A percentile compares a stretch with the other conserved stretches of the same genome.
phyloP scores from a whole-genome alignment of 176 grass and related monocot genomes.

The Carex scoparia region DNA sequence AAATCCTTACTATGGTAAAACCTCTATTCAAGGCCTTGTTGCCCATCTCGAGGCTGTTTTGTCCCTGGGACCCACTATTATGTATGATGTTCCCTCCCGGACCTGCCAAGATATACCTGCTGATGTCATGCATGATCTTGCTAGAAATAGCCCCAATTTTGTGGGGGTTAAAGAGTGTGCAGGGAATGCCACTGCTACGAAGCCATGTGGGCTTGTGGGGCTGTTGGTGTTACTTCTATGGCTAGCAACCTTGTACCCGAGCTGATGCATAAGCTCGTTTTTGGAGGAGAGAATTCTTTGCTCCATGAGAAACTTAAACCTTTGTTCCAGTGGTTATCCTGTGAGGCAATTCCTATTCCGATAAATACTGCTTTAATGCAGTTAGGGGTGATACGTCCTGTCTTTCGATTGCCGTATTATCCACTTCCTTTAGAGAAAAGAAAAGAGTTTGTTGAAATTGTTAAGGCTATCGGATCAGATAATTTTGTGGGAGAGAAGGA shows the following conservation, averaged over 20 bases:
- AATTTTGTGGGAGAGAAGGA: constrained; percentile 70
- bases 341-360: constrained; percentile 64
- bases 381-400: constrained; percentile 53
- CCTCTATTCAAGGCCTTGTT: constrained; percentile 58
- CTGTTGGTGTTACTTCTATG: constrained; percentile 71
- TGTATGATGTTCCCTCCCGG: constrained; percentile 74
- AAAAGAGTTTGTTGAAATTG: constrained; percentile 58
- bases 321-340: constrained; percentile 75
- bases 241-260: constrained; percentile 76
- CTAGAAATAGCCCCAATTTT: constrained; percentile 45
- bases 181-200: constrained; percentile 72
- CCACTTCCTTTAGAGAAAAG: constrained; percentile 66
- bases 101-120: constrained; percentile 78
- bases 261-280: constrained; percentile 60
- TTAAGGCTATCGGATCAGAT: constrained; percentile 54
- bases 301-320: constrained; percentile 56
- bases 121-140: constrained; percentile 45
- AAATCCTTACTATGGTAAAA: constrained; percentile 96
- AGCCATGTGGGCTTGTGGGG: constrained; percentile 65
- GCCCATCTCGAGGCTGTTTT: constrained; percentile 75
- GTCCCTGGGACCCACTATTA: constrained; percentile 75
- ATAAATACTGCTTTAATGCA: constrained; percentile 83
- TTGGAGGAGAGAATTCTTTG: constrained; percentile 41
- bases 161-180: constrained; percentile 82
- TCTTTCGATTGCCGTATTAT: constrained; percentile 73